phyloP scores from a whole-genome alignment of 768 basidiomycete genomes.

The Russula brevipes region DNA sequence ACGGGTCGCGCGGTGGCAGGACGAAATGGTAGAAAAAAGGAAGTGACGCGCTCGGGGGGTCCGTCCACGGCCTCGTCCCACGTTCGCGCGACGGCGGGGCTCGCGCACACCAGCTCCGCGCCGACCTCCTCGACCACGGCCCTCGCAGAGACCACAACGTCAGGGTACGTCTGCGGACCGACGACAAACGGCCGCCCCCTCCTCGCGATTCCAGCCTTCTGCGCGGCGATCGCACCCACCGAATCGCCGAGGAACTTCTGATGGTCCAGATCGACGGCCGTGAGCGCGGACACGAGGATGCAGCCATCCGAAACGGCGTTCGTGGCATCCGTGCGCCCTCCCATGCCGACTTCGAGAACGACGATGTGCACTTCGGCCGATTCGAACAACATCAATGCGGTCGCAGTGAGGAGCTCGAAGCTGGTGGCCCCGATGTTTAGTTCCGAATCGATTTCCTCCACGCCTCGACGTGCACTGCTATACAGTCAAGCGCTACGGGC shows the following conservation, averaged over 20 bases:
- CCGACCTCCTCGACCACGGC: slow-evolving; percentile 40
- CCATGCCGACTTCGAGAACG: slow-evolving; percentile 93
- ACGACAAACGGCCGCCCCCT: slow-evolving; percentile 57
- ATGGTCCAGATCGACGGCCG: slow-evolving; percentile 89
- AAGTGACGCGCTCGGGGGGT: slow-evolving; percentile 28
- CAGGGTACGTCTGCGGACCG: slow-evolving; percentile 52
- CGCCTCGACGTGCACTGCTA: slow-evolving; percentile 37
- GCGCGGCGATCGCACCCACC: slow-evolving; percentile 63
- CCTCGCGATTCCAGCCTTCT: slow-evolving; percentile 82
- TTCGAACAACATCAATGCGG: slow-evolving; percentile 75
- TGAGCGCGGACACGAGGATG: slow-evolving; percentile 75
- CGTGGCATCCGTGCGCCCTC: slow-evolving; percentile 88
- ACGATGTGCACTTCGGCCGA: slow-evolving; percentile 65
- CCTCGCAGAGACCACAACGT: slow-evolving; percentile 44
- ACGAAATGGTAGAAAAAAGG: slow-evolving; percentile 28
- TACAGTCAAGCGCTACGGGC: slow-evolving; percentile 51
- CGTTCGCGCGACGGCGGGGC: slow-evolving; percentile 34
- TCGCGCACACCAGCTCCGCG: slow-evolving; percentile 34
- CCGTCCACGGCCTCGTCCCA: slow-evolving; percentile 39
- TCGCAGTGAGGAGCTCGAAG: slow-evolving; percentile 85
- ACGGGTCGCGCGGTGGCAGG: slow-evolving; percentile 43
- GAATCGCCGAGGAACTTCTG: slow-evolving; percentile 83
- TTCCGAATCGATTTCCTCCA: slow-evolving; percentile 46
- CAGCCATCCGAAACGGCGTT: slow-evolving; percentile 72
- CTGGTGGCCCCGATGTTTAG: slow-evolving; percentile 49